A percentile compares a stretch with the other conserved stretches of the same genome.
phyloP scores from a whole-genome alignment of 225 moss, liverwort and hornwort genomes.

The Physcomitrellopsis africana region DNA sequence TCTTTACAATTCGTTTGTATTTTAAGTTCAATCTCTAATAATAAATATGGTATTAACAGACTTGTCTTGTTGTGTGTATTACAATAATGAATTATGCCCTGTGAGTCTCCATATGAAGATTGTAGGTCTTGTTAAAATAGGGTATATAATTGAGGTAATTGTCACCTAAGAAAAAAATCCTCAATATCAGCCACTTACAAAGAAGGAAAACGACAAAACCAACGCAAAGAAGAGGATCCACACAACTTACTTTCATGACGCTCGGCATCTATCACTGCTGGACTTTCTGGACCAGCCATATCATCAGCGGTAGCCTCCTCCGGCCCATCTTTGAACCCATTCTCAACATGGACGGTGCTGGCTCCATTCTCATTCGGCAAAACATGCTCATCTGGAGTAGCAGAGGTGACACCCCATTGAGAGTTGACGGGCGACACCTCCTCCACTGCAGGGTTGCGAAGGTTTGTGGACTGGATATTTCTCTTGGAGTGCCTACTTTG shows the following conservation, averaged over 20 bases:
- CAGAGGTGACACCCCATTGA: slow-evolving; percentile 54
- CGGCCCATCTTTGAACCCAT: neutral
- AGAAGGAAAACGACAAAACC: neutral
- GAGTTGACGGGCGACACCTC: slow-evolving; percentile 44
- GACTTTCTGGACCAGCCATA: slow-evolving; percentile 35
- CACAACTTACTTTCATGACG: slow-evolving; percentile 35
- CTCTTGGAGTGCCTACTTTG: slow-evolving; percentile 45
- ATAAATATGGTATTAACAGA: no score
- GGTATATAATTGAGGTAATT: no score
- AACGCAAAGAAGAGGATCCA: neutral
- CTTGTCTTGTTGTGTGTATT: no score
- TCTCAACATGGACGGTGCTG: slow-evolving; percentile 28
- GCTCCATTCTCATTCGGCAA: slow-evolving; percentile 46
- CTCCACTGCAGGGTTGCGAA: slow-evolving; percentile 32
- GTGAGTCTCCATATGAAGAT: no score
- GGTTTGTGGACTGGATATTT: slow-evolving; percentile 39
- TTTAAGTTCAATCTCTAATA: no score
- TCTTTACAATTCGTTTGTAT: no score
- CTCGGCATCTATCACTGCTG: slow-evolving; percentile 61
- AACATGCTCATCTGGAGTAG: slow-evolving; percentile 34
- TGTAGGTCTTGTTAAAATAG: no score
- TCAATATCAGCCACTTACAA: neutral
- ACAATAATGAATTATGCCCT: no score
- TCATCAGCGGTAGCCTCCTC: slow-evolving; percentile 26
- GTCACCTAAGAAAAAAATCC: no score